phyloP scores from a whole-genome alignment of 2,329 filamentous ascomycete species.

The Aspergillus spinulosporus region DNA sequence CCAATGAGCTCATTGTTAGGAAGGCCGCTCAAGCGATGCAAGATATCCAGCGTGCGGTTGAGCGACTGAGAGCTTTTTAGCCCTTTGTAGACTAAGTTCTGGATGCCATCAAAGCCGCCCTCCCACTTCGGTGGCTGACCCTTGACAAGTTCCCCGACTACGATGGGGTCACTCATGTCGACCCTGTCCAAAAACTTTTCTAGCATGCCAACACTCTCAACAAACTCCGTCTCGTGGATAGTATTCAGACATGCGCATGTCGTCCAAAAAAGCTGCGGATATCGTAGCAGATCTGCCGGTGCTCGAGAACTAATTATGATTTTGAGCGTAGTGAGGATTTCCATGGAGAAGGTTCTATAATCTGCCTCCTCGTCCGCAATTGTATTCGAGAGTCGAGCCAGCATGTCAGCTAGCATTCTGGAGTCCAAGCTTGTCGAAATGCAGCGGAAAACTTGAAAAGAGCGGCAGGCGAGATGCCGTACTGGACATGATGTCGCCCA shows the following conservation, averaged over 20 bases:
- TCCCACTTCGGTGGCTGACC: slow-evolving; percentile 86
- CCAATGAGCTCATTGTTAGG: slow-evolving; percentile 81
- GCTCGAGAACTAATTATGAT: slow-evolving; percentile 86
- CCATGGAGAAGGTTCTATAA: slow-evolving; percentile 96
- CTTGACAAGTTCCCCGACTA: slow-evolving; percentile 71
- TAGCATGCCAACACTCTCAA: slow-evolving; percentile 88
- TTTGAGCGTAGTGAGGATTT: slow-evolving; percentile 91
- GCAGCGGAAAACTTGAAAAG: slow-evolving; percentile 95
- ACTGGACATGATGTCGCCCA: slow-evolving; percentile 98
- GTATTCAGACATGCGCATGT: slow-evolving; percentile 95
- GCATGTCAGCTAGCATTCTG: slow-evolving; percentile 94
- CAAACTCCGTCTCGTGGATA: slow-evolving; percentile 92
- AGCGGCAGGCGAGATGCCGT: slow-evolving; percentile 89
- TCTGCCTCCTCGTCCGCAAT: slow-evolving; percentile 93
- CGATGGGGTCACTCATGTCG: slow-evolving; percentile 69
- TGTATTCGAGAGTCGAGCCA: slow-evolving; percentile 90
- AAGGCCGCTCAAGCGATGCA: slow-evolving; percentile 76
- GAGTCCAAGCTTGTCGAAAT: slow-evolving; percentile 89
- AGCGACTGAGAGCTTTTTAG: slow-evolving; percentile 82
- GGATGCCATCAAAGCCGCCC: slow-evolving; percentile 80
- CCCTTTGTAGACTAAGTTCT: slow-evolving; percentile 86
- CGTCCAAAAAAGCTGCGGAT: slow-evolving; percentile 97
- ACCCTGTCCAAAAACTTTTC: slow-evolving; percentile 82
- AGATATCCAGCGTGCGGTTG: slow-evolving; percentile 70
- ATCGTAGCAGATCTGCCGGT: slow-evolving; percentile 75